A percentile compares a stretch with the other conserved stretches of the same genome.
Conservation (phyloP, 2,329 filamentous ascomycete species). For the Xylaria sp. region DNA sequence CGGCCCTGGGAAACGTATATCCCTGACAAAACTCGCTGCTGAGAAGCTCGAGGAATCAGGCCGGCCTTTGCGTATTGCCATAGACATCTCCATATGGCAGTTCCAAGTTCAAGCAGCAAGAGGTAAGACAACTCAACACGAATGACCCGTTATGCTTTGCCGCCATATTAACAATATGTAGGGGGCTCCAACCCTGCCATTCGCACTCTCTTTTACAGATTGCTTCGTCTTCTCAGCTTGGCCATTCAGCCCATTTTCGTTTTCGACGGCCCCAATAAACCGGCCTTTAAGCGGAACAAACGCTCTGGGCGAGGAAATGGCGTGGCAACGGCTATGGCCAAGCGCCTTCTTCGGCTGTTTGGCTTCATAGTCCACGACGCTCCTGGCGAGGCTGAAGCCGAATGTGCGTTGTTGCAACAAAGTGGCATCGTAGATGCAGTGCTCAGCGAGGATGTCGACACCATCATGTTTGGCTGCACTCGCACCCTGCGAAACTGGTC, state of each 20-base stretch:
- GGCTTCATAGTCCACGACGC: slow-evolving; percentile 86
- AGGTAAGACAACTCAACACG: slow-evolving; percentile 51
- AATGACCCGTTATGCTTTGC: background rate
- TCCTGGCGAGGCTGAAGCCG: slow-evolving; percentile 94
- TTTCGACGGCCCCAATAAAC: slow-evolving; percentile 88
- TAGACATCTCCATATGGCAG: slow-evolving; percentile 97
- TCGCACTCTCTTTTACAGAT: slow-evolving; percentile 90
- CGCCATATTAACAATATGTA: slow-evolving; percentile 22
- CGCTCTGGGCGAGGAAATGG: slow-evolving; percentile 72
- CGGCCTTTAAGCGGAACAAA: slow-evolving; percentile 89
- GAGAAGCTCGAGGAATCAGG: slow-evolving; percentile 76
- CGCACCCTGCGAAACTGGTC: slow-evolving; percentile 85
- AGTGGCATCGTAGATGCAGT: slow-evolving; percentile 90
- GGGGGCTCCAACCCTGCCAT: slow-evolving; percentile 88
- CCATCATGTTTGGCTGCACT: slow-evolving; percentile 94
- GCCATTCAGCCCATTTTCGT: slow-evolving; percentile 91
- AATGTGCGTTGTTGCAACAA: slow-evolving; percentile 87
- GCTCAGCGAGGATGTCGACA: slow-evolving; percentile 95
- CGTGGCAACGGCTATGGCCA: slow-evolving; percentile 79
- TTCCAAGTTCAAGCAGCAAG: slow-evolving; percentile 89
- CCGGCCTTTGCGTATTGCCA: slow-evolving; percentile 83
- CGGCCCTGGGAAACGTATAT: slow-evolving; percentile 79
- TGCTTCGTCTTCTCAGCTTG: slow-evolving; percentile 78
- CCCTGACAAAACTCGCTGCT: slow-evolving; percentile 83
- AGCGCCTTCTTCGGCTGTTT: slow-evolving; percentile 84